Evolutionary conservation across 176 grass and related monocot species (phyloP).

Genomic region (Oryza punctata): DNA sequence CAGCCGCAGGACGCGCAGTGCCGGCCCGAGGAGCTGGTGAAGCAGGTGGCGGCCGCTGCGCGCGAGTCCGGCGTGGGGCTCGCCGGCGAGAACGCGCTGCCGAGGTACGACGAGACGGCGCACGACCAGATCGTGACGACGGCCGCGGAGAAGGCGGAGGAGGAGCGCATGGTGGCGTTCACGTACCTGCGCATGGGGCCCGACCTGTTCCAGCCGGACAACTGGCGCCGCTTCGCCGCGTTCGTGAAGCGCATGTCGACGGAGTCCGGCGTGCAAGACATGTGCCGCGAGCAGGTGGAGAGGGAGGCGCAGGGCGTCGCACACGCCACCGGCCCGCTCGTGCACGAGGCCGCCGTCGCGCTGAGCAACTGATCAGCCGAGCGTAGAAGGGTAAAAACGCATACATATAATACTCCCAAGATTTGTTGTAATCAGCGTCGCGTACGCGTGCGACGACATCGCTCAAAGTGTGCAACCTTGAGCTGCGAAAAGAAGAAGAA

Average conservation of each 20-base stretch:
- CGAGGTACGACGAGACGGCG: slow-evolving; percentile 61
- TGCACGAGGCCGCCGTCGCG: slow-evolving; percentile 54
- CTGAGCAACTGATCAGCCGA: slow-evolving; percentile 40
- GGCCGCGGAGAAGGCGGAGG: slow-evolving; percentile 31
- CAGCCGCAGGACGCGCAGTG: slow-evolving; percentile 66
- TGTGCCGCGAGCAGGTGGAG: slow-evolving; percentile 52
- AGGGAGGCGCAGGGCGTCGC: slow-evolving; percentile 45
- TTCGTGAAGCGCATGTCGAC: slow-evolving; percentile 68
- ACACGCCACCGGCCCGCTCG: slow-evolving; percentile 44
- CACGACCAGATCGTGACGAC: slow-evolving; percentile 54
- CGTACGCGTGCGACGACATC: background rate
- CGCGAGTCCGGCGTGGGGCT: slow-evolving; percentile 39
- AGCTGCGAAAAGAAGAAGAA: background rate
- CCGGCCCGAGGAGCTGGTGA: slow-evolving; percentile 58
- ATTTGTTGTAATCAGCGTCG: background rate
- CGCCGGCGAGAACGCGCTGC: slow-evolving; percentile 63
- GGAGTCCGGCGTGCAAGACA: slow-evolving; percentile 26
- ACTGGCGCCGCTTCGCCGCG: slow-evolving; percentile 62
- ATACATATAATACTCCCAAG: background rate
- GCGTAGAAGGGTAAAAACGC: background rate
- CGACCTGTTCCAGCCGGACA: slow-evolving; percentile 55
- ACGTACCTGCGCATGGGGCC: slow-evolving; percentile 67
- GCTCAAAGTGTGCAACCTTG: background rate
- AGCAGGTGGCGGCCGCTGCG: slow-evolving; percentile 55
- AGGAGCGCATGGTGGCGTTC: slow-evolving; percentile 66